Evolutionary conservation across 2,329 filamentous ascomycete species (phyloP), one percentile per base, ranked within the genome.

Genomic region (Colletotrichum camelliae): DNA sequence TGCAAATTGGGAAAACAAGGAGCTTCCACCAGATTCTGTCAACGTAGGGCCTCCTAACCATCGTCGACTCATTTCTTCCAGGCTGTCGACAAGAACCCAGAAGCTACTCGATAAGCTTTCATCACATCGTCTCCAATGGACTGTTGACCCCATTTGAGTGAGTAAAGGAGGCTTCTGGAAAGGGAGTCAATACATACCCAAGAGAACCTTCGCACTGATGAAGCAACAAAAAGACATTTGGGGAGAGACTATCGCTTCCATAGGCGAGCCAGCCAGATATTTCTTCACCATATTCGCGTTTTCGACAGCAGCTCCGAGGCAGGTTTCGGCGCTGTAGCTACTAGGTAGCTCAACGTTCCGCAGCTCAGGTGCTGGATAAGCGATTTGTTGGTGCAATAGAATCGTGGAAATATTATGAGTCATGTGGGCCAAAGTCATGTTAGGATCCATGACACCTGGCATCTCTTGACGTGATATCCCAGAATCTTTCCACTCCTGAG

Each of bases 361-460:
- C 81, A 80, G 5, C 79, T 75, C 1, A 78, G 80, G 6, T 35
- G 67, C 74, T 0, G 86, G 86, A 55, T 86, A 88, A 0, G 87
- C 87, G 52, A 89, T 88, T 8, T 81, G 80, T 61, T 89, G 87
- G 71, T 89, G 87, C 0, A 89, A 78, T 1, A 89, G 80, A 29
- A 89, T 88, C 80, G 88, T 87, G 0, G 87, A 87, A 1, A 86
- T 84, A 68, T 89, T 88, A 62, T 89, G 87, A 0, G 86, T 89
- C 12, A 87, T 81, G 43, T 89, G 87, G 0, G 87, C 87, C 1
- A 88, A 78, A 0, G 87, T 88, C 29, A 89, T 80, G 66, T 89
- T 89, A 0, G 87, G 87, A 70, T 89, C 87, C 82, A 87, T 88
- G 15, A 77, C 62, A 18, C 48, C 77, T 0, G 79, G 73, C 4